Conservation (phyloP, 2,329 filamentous ascomycete genomes). For the Dothiorella sarmentorum region DNA sequence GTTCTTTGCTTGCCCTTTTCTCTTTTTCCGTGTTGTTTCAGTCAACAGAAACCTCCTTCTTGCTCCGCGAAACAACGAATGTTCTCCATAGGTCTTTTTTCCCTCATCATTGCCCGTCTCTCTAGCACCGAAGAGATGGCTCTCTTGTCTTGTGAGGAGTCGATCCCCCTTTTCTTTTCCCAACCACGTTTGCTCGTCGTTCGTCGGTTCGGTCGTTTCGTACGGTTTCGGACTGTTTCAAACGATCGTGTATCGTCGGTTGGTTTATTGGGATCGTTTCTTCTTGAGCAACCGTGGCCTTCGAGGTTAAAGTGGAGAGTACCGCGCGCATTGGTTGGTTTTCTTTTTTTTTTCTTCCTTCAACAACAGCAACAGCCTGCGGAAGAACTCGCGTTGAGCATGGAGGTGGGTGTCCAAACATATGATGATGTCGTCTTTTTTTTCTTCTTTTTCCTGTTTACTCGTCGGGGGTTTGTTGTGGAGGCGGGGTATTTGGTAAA, state of each 20-base stretch:
- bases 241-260: too few species aligned
- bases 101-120: neutral
- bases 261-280: too few species aligned
- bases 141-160: slow-evolving; percentile 5
- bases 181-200: neutral
- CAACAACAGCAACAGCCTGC: neutral
- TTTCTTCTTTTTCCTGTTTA: neutral
- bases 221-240: too few species aligned
- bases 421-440: neutral
- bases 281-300: slow-evolving; percentile 11
- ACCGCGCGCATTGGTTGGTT: neutral
- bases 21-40: too few species aligned
- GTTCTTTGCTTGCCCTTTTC: too few species aligned
- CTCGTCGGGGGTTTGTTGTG: neutral
- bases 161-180: neutral
- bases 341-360: neutral
- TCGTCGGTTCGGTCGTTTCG: too few species aligned
- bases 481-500: too few species aligned
- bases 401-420: neutral
- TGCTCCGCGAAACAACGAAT: slow-evolving; percentile 2
- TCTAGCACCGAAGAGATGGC: slow-evolving; percentile 22
- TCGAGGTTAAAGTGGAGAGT: slow-evolving; percentile 36
- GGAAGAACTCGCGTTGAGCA: neutral
- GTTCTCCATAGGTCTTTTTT: neutral
- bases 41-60: neutral